A percentile compares a stretch with the other conserved stretches of the same genome.
Conservation (phyloP, 495 filamentous ascomycete genomes). For the Hypoxylon lienhwacheense region DNA sequence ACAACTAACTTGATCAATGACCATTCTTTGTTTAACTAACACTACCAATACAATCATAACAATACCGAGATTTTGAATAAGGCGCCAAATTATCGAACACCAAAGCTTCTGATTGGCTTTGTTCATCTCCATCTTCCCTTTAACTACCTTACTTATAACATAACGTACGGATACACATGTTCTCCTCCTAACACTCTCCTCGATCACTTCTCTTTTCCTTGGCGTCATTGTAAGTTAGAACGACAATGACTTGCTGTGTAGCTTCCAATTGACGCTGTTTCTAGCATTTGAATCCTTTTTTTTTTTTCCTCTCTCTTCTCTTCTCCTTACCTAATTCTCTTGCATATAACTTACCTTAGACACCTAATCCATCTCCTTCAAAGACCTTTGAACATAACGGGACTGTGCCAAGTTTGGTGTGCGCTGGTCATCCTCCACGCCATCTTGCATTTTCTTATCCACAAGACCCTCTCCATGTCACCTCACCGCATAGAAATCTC, state of each 20-base stretch:
- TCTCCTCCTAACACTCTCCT: slow-evolving; percentile 17
- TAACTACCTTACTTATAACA: slow-evolving; percentile 7
- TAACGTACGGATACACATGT: too few species aligned
- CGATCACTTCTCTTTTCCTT: slow-evolving; percentile 22
- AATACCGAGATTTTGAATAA: too few species aligned
- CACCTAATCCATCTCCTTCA: neutral
- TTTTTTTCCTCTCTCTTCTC: slow-evolving; percentile 22
- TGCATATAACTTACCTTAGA: slow-evolving; percentile 2
- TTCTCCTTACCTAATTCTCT: slow-evolving; percentile 2
- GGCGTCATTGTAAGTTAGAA: slow-evolving; percentile 38
- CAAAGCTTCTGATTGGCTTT: slow-evolving; percentile 9
- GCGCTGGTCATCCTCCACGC: slow-evolving; percentile 1
- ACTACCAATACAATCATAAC: slow-evolving; percentile 10
- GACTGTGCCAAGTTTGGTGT: slow-evolving; percentile 2
- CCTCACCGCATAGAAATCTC: slow-evolving; percentile 29
- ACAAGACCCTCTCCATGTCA: slow-evolving; percentile 33
- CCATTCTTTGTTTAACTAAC: slow-evolving; percentile 11
- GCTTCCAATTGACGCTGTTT: slow-evolving; percentile 29
- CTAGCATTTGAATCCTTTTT: slow-evolving; percentile 32
- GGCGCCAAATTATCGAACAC: slow-evolving; percentile 6
- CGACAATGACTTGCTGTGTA: slow-evolving; percentile 19
- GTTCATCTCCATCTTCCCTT: too few species aligned
- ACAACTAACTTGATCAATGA: slow-evolving; percentile 19
- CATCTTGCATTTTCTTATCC: slow-evolving; percentile 14
- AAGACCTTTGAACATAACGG: too few species aligned